Evolutionary conservation across 352 stramenopile genomes (phyloP).

Genomic region (Pilasporangium apinafurcum): DNA sequence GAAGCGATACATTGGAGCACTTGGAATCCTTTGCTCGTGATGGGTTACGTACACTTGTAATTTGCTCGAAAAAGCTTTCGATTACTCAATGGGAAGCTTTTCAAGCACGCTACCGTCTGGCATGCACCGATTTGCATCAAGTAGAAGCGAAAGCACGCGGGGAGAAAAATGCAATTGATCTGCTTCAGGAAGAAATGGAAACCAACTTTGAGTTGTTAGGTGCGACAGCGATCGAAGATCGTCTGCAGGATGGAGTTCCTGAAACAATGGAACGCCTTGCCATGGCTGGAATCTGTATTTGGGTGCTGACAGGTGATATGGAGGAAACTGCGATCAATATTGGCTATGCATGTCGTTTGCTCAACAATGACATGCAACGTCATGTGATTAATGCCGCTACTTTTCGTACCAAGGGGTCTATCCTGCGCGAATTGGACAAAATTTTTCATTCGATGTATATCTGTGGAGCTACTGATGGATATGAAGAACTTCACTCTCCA

Average conservation of each 20-base stretch:
- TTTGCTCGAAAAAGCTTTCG: conserved; percentile 60
- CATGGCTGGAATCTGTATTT: conserved; percentile 81
- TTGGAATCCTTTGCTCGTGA: conserved; percentile 82
- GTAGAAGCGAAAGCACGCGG: conserved; percentile 61
- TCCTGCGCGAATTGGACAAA: conserved; percentile 69
- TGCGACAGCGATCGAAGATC: conserved; percentile 84
- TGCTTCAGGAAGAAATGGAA: conserved; percentile 75
- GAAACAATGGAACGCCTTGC: conserved; percentile 71
- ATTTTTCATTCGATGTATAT: conserved; percentile 71
- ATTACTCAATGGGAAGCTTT: conserved; percentile 62
- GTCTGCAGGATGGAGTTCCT: conserved; percentile 75
- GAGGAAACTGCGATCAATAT: conserved; percentile 89
- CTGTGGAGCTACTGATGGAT: conserved; percentile 5
- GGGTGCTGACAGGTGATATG: conserved; percentile 87
- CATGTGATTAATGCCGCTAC: conserved; percentile 70
- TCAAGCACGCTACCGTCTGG: conserved; percentile 54
- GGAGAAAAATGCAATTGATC: conserved; percentile 56
- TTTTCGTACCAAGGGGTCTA: conserved; percentile 59
- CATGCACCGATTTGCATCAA: conserved; percentile 52
- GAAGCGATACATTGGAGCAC: conserved; percentile 50
- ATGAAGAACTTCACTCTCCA: no score
- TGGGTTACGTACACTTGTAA: conserved; percentile 84
- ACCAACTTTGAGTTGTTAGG: conserved; percentile 69
- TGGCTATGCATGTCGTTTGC: conserved; percentile 73
- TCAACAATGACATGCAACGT: conserved; percentile 94